These are phyloP conservation scores for Candida ascalaphidarum DNA, from an alignment of 805 yeast species.

Conservation along the genomic window DNA sequence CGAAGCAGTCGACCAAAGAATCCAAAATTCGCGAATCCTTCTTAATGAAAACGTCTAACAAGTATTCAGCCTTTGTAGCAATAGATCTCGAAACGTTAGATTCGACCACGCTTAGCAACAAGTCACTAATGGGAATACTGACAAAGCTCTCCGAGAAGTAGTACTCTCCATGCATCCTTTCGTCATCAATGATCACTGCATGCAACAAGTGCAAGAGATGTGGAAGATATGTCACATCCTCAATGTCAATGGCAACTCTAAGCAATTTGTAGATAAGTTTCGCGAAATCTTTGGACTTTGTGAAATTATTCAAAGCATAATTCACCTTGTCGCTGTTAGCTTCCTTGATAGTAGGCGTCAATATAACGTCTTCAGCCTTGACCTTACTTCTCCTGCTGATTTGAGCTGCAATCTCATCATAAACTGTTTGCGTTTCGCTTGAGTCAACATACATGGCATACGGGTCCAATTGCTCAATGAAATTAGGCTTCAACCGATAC, in stretches of 20 bases:
- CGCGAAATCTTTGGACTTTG: constrained; percentile 45
- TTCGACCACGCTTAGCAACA: constrained; percentile 44
- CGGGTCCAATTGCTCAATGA: constrained; percentile 54
- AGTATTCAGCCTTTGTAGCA: constrained; percentile 46
- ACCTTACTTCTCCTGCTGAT: constrained; percentile 29
- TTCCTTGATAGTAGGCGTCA: constrained; percentile 35
- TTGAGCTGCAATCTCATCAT: constrained; percentile 36
- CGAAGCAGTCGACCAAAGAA: constrained; percentile 48
- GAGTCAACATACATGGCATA: constrained; percentile 39
- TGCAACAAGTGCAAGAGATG: constrained; percentile 62
- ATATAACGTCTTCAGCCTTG: constrained; percentile 34
- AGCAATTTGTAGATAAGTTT: constrained; percentile 52
- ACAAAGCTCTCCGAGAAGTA: constrained; percentile 38
- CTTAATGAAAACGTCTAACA: constrained; percentile 42
- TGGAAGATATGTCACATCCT: constrained; percentile 47
- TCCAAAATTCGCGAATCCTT: constrained; percentile 44
- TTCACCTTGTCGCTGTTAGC: constrained; percentile 26
- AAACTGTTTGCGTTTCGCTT: constrained; percentile 43
- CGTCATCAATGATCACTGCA: constrained; percentile 51
- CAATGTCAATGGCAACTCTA: constrained; percentile 40
- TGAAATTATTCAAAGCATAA: constrained; percentile 35
- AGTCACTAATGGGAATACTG: constrained; percentile 48
- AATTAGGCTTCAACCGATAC: constrained; percentile 57
- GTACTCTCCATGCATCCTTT: constrained; percentile 27
- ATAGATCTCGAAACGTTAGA: constrained; percentile 41